Percentiles rank a stretch among this genome's conserved stretches.
Conservation (phyloP, 1,139 yeast genomes). For the Kurtzmaniella natalensis region DNA sequence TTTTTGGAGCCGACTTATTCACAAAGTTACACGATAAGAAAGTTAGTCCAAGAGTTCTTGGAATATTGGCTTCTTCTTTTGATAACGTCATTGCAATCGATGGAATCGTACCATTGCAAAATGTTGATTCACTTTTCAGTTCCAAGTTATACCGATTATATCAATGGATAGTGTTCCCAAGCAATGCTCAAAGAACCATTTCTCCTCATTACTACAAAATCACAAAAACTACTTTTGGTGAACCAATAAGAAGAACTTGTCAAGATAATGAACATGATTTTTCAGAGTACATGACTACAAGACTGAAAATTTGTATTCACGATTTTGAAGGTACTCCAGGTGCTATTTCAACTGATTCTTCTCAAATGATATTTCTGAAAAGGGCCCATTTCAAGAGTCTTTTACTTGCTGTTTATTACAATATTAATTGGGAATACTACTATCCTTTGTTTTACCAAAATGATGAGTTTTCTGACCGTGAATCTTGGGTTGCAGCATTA, state of each 20-base stretch:
- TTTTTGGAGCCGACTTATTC: constrained; percentile 19
- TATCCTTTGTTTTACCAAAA: constrained; percentile 34
- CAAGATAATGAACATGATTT: constrained; percentile 22
- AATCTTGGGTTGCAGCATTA: constrained; percentile 36
- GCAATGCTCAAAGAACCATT: constrained; percentile 32
- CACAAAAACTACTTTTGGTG: constrained; percentile 29
- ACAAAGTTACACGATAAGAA: constrained; percentile 16
- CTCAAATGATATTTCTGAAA: constrained; percentile 34
- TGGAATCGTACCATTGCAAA: constrained; percentile 31
- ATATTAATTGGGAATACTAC: constrained; percentile 24
- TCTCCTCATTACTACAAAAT: constrained; percentile 34
- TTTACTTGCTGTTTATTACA: constrained; percentile 30
- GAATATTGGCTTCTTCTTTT: constrained; percentile 31
- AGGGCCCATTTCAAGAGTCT: constrained; percentile 25
- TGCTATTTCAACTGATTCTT: constrained; percentile 28
- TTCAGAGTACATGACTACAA: constrained; percentile 17
- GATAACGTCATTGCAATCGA: constrained; percentile 33
- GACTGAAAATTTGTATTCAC: constrained; percentile 22
- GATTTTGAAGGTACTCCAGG: constrained; percentile 31
- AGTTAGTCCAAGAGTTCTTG: constrained; percentile 29
- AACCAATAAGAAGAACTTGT: constrained; percentile 26
- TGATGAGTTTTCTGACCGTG: constrained; percentile 32
- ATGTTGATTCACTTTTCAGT: constrained; percentile 25
- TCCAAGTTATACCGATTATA: constrained; percentile 24
- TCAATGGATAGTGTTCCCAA: constrained; percentile 37